Evolutionary conservation across 345 rosid genomes (phyloP).

Genomic region (Brassica cretica): DNA sequence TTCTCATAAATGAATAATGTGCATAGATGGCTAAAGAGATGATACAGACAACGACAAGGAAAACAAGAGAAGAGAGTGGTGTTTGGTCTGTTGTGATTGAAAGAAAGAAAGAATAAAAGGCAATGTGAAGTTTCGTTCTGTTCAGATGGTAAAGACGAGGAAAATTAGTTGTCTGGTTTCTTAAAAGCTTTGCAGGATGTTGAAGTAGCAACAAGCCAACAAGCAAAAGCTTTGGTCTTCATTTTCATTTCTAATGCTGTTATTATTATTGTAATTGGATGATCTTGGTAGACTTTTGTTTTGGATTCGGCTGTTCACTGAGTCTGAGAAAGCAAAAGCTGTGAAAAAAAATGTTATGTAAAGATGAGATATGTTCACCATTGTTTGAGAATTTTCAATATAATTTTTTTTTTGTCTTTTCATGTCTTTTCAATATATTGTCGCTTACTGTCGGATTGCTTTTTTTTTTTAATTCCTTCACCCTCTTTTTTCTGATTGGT

Average conservation of each 20-base stretch:
- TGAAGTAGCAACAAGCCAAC: slow-evolving; percentile 5
- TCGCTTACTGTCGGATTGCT: slow-evolving; percentile 14
- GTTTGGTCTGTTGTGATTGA: slow-evolving; percentile 31
- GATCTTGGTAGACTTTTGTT: slow-evolving; percentile 26
- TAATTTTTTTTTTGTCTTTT: neutral
- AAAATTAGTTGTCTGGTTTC: slow-evolving; percentile 24
- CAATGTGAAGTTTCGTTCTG: slow-evolving; percentile 25
- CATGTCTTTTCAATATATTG: neutral
- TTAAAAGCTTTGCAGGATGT: slow-evolving; percentile 24
- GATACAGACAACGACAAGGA: slow-evolving; percentile 21
- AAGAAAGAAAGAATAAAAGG: slow-evolving; percentile 26
- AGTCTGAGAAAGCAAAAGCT: slow-evolving; percentile 2
- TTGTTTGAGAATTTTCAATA: neutral
- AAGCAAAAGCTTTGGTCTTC: slow-evolving; percentile 21
- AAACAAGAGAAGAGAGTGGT: slow-evolving; percentile 12
- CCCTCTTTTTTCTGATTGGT: neutral
- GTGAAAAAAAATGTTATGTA: neutral
- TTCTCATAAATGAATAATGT: slow-evolving; percentile 17
- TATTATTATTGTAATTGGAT: slow-evolving; percentile 24
- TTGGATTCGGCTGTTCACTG: slow-evolving; percentile 32
- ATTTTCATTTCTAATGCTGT: neutral
- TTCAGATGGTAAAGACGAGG: slow-evolving; percentile 18
- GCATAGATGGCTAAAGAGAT: slow-evolving; percentile 32
- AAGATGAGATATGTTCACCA: no score
- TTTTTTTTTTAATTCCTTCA: neutral